These are phyloP conservation scores for Cicer yamashitae DNA, from an alignment of 306 rosid genomes.

Conservation along the genomic window DNA sequence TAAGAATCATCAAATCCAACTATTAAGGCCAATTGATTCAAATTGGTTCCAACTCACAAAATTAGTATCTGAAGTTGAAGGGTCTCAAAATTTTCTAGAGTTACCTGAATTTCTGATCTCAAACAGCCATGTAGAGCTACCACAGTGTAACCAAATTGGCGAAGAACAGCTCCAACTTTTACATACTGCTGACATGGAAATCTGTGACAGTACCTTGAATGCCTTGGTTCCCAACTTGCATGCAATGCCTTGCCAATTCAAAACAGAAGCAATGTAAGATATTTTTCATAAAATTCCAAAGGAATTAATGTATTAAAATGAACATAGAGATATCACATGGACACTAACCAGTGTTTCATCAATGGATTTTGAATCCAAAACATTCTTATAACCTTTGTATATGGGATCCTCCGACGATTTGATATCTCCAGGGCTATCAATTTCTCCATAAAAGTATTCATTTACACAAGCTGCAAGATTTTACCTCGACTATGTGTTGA, in stretches of 20 bases:
- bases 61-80: too few relatives aligned
- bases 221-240: slow-evolving; percentile 99
- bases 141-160: slow-evolving; percentile 89
- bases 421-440: slow-evolving; percentile 47
- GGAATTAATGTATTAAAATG: slow-evolving; percentile 20
- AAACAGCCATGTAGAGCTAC: slow-evolving; percentile 95
- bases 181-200: slow-evolving; percentile 94
- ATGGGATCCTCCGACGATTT: slow-evolving; percentile 62
- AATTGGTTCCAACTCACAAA: too few relatives aligned
- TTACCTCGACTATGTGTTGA: slow-evolving; percentile 36
- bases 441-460: slow-evolving; percentile 69
- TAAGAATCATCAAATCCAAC: too few relatives aligned
- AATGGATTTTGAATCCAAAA: slow-evolving; percentile 86
- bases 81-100: too few relatives aligned
- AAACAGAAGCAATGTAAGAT: slow-evolving; percentile 6
- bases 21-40: too few relatives aligned
- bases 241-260: slow-evolving; percentile 70
- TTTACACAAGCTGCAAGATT: slow-evolving; percentile 79
- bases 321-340: slow-evolving; percentile 19
- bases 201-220: slow-evolving; percentile 74
- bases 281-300: neutral
- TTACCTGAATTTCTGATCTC: slow-evolving; percentile 88
- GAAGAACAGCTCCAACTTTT: slow-evolving; percentile 87
- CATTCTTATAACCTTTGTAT: slow-evolving; percentile 82
- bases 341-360: slow-evolving; percentile 80